phyloP scores from a whole-genome alignment of 192 early-diverging fungal species.

The Diversispora epigaea region DNA sequence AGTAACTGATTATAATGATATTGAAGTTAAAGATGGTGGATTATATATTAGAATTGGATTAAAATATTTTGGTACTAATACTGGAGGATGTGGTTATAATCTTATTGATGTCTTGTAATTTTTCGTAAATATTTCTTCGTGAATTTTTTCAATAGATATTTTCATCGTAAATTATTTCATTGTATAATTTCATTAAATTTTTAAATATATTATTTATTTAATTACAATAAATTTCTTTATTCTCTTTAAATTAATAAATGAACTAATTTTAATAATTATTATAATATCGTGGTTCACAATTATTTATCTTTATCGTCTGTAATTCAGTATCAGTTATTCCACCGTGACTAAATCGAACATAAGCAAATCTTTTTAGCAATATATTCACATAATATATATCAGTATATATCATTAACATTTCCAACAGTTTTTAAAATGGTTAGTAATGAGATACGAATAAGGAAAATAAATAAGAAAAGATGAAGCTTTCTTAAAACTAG shows the following conservation, averaged over 20 bases:
- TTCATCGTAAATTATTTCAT: too few relatives aligned
- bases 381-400: constrained; percentile 83
- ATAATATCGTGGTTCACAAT: constrained; percentile 72
- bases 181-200: too few relatives aligned
- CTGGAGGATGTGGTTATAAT: constrained; percentile 6
- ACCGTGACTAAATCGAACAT: constrained; percentile 76
- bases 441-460: too few relatives aligned
- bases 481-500: too few relatives aligned
- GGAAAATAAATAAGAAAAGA: too few relatives aligned
- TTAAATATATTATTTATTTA: too few relatives aligned
- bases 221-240: too few relatives aligned
- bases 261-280: constrained; percentile 17
- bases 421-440: constrained; percentile 64
- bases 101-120: constrained; percentile 23
- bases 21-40: constrained; percentile 6
- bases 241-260: too few relatives aligned
- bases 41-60: constrained; percentile 3
- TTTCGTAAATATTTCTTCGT: not conserved
- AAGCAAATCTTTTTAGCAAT: constrained; percentile 72
- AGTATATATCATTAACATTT: constrained; percentile 73
- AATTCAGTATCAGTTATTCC: constrained; percentile 85
- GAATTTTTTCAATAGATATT: too few relatives aligned
- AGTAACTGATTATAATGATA: not conserved
- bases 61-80: not conserved
- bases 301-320: constrained; percentile 72